A percentile compares a stretch with the other conserved stretches of the same genome.
Evolutionary conservation across 164 flowering plant genomes (phyloP).

Genomic region (Houttuynia cordata): DNA sequence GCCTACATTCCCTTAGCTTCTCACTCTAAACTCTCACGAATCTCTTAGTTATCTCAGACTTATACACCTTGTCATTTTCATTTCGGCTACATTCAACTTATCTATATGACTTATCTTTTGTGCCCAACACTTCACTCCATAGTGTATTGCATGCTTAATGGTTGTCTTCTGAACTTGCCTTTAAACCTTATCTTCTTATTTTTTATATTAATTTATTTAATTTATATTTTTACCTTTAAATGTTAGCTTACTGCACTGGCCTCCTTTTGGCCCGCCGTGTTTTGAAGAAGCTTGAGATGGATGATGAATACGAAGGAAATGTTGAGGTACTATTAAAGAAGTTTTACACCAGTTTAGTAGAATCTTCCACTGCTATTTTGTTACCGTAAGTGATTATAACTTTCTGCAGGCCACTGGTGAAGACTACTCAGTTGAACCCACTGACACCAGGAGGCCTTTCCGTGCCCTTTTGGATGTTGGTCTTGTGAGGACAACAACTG

Average conservation of each 20-base stretch:
- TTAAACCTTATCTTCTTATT: too few species aligned
- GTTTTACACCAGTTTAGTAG: background rate
- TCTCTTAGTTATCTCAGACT: too few species aligned
- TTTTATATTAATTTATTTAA: too few species aligned
- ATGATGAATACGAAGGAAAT: conserved; percentile 32
- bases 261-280: conserved; percentile 42
- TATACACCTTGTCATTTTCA: too few species aligned
- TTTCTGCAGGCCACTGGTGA: conserved; percentile 28
- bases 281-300: conserved; percentile 31
- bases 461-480: conserved; percentile 50
- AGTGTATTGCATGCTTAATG: too few species aligned
- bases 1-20: too few species aligned
- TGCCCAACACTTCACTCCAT: too few species aligned
- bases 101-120: too few species aligned
- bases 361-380: background rate
- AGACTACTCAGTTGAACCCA: conserved; percentile 34
- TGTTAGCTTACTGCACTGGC: conserved; percentile 35
- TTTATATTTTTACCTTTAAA: background rate
- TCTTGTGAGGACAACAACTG: conserved; percentile 36
- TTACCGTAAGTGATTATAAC: background rate
- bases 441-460: conserved; percentile 37
- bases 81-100: too few species aligned
- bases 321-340: conserved; percentile 20
- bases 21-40: too few species aligned
- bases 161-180: too few species aligned